Evolutionary conservation across 179 eudicot species (phyloP).

Genomic region (Silene noctiflora): DNA sequence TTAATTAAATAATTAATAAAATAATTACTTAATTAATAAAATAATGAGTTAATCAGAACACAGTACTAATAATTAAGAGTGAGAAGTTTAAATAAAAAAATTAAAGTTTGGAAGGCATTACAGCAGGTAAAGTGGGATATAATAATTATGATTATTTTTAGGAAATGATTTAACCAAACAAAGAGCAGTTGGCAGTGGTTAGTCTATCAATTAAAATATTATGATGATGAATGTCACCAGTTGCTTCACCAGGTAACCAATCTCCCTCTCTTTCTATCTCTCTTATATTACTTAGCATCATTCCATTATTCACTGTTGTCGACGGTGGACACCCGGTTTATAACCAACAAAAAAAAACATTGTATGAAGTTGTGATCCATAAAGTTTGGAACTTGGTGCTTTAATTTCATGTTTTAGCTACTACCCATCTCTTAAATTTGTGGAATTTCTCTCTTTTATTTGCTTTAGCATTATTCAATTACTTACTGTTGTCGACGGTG

Average conservation of each 20-base stretch:
- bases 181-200: slow-evolving; percentile 69
- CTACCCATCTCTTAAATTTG: slow-evolving; percentile 37
- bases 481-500: too few relatives aligned
- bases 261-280: slow-evolving; percentile 16
- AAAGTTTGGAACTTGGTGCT: slow-evolving; percentile 38
- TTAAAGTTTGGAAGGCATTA: background rate
- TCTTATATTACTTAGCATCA: background rate
- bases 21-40: background rate
- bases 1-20: too few relatives aligned
- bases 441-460: background rate
- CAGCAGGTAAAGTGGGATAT: slow-evolving; percentile 24
- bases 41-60: slow-evolving; percentile 3
- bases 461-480: background rate
- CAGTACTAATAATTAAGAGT: slow-evolving; percentile 23
- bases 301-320: background rate
- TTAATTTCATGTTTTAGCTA: slow-evolving; percentile 37
- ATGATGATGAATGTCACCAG: slow-evolving; percentile 38
- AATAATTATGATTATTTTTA: slow-evolving; percentile 11
- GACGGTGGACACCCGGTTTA: too few relatives aligned
- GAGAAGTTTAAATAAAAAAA: background rate
- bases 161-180: slow-evolving; percentile 49
- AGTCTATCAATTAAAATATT: slow-evolving; percentile 42
- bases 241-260: slow-evolving; percentile 60
- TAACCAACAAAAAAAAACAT: too few relatives aligned
- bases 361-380: slow-evolving; percentile 18